Percentiles rank a stretch among this genome's conserved stretches.
Evolutionary conservation across 164 flowering plant genomes (phyloP).

Genomic region (Vitis cinerea): DNA sequence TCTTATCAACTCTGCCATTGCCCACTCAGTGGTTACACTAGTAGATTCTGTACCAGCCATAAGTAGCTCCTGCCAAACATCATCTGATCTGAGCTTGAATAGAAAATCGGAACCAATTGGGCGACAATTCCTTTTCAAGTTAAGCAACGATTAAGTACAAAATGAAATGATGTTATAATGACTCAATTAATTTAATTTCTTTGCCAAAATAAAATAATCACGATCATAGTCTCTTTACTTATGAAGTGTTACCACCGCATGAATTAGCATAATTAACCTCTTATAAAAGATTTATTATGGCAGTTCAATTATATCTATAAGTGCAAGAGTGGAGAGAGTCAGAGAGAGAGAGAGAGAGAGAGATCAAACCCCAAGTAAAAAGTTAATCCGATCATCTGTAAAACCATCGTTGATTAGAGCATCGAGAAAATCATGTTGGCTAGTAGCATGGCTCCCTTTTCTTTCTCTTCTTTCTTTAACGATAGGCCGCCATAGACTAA

Average conservation of each 20-base stretch:
- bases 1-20: constrained; percentile 20
- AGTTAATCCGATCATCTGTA: constrained; percentile 21
- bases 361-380: constrained; percentile 18
- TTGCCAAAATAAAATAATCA: too few relatives aligned
- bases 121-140: not conserved
- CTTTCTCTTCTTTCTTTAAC: constrained; percentile 15
- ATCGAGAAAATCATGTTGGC: constrained; percentile 1
- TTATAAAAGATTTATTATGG: too few relatives aligned
- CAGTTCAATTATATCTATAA: too few relatives aligned
- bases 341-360: too few relatives aligned
- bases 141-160: not conserved
- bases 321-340: too few relatives aligned
- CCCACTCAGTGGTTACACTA: constrained; percentile 23
- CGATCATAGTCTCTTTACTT: too few relatives aligned
- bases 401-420: constrained; percentile 3
- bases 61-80: constrained; percentile 21
- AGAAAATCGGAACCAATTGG: not conserved
- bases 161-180: not conserved
- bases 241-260: too few relatives aligned
- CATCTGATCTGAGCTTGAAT: not conserved
- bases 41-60: constrained; percentile 25
- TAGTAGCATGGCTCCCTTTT: not conserved
- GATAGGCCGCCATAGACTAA: constrained; percentile 5
- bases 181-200: too few relatives aligned
- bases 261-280: too few relatives aligned